These are phyloP conservation scores for Aspergillus caelatus DNA, from an alignment of 2,329 filamentous ascomycete genomes.

Conservation along the genomic window DNA sequence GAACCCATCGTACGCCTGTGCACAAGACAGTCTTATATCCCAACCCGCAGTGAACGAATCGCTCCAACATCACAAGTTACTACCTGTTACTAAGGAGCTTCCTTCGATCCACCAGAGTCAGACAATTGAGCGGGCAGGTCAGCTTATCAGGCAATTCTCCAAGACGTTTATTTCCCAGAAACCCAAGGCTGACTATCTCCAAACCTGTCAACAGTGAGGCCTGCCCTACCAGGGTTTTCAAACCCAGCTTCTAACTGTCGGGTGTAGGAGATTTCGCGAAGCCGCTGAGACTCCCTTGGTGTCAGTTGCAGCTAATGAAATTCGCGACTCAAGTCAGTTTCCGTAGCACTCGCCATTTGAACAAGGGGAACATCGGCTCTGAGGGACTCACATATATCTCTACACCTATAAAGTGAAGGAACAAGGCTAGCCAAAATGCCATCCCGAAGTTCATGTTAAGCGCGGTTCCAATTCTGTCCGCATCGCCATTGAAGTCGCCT, in stretches of 20 bases:
- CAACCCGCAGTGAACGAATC: rapidly evolving
- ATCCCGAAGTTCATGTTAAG: not conserved
- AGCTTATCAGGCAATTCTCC: rapidly evolving
- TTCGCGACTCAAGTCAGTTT: not conserved
- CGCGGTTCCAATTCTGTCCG: not conserved
- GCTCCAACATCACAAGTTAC: not conserved
- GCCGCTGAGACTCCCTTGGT: not conserved
- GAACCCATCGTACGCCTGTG: not conserved
- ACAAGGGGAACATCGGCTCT: too few species aligned
- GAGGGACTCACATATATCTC: conserved; percentile 2
- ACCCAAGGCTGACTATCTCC: not conserved
- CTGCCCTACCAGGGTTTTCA: not conserved
- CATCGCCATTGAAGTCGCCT: not conserved
- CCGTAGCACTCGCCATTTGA: too few species aligned
- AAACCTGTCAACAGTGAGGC: not conserved
- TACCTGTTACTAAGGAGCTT: too few species aligned
- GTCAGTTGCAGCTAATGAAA: not conserved
- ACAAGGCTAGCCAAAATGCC: not conserved
- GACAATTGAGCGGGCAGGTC: too few species aligned
- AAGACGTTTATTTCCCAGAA: not conserved
- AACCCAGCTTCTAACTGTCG: conserved; percentile 1
- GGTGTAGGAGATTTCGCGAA: not conserved
- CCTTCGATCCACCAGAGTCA: too few species aligned
- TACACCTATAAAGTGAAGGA: not conserved
- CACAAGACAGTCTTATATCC: not conserved